Evolutionary conservation across 2,329 filamentous ascomycete genomes (phyloP).

Genomic region (Trichoderma harzianum): DNA sequence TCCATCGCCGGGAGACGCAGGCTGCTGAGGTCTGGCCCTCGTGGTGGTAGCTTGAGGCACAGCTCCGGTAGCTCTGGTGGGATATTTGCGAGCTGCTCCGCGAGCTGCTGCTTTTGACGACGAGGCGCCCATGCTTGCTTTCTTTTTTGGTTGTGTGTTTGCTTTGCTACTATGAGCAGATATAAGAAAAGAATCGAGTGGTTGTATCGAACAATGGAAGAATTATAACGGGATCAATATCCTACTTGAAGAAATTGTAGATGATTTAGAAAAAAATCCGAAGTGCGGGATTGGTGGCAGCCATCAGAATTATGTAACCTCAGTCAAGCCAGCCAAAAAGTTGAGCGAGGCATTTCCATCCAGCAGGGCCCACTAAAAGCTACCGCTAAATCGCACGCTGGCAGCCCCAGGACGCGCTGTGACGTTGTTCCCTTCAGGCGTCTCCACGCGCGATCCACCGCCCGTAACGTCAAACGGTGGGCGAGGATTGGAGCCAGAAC

Average conservation of each 20-base stretch:
- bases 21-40: slow-evolving; percentile 18
- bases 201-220: background rate
- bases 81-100: slow-evolving; percentile 41
- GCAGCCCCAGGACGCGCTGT: slow-evolving; percentile 11
- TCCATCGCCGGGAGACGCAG: slow-evolving; percentile 15
- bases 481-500: background rate
- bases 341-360: background rate
- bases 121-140: slow-evolving; percentile 16
- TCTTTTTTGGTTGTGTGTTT: background rate
- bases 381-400: background rate
- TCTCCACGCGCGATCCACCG: background rate
- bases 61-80: slow-evolving; percentile 35
- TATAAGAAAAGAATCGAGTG: background rate
- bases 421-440: slow-evolving; percentile 6
- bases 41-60: slow-evolving; percentile 22
- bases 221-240: background rate
- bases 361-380: background rate
- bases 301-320: slow-evolving; percentile 1
- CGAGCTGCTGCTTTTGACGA: slow-evolving; percentile 18
- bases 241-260: background rate
- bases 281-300: background rate
- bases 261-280: background rate
- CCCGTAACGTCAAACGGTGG: background rate
- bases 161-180: background rate
- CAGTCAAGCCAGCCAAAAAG: too few relatives aligned